A percentile compares a stretch with the other conserved stretches of the same genome.
phyloP scores from a whole-genome alignment of 164 flowering plant genomes.

The Kingdonia uniflora region DNA sequence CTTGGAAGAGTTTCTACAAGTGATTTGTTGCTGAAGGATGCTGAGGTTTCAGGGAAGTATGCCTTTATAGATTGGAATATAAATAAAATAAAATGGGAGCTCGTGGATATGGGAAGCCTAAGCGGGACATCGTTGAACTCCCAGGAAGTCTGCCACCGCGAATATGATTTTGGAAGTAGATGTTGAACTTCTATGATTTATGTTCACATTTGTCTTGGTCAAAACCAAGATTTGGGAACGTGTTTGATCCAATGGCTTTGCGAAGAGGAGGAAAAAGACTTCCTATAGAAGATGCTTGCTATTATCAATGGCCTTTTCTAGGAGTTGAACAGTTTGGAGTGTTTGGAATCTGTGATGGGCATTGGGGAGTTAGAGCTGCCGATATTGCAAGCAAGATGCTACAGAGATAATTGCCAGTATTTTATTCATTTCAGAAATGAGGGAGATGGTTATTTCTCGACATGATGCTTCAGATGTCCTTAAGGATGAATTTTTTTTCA shows the following conservation, averaged over 20 bases:
- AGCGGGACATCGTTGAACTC: slow-evolving; percentile 88
- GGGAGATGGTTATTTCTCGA: slow-evolving; percentile 51
- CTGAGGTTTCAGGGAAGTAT: slow-evolving; percentile 97
- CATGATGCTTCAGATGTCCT: slow-evolving; percentile 88
- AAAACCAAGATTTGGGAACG: slow-evolving; percentile 5
- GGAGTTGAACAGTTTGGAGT: slow-evolving; percentile 35
- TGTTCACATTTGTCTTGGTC: slow-evolving; percentile 48
- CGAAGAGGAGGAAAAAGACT: slow-evolving; percentile 1
- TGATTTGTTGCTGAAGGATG: slow-evolving; percentile 60
- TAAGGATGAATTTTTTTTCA: slow-evolving; percentile 68
- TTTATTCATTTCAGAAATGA: slow-evolving; percentile 47
- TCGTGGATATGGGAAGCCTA: slow-evolving; percentile 93
- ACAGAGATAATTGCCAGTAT: slow-evolving; percentile 53
- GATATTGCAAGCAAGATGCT: slow-evolving; percentile 71
- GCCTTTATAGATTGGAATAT: slow-evolving; percentile 81
- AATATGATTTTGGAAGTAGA: slow-evolving; percentile 61
- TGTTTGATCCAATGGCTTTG: neutral
- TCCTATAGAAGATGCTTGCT: slow-evolving; percentile 1
- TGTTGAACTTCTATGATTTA: slow-evolving; percentile 59
- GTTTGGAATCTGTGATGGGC: slow-evolving; percentile 96
- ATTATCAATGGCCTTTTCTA: slow-evolving; percentile 4
- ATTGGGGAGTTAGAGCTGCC: slow-evolving; percentile 90
- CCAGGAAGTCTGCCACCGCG: slow-evolving; percentile 36
- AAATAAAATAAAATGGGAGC: slow-evolving; percentile 81
- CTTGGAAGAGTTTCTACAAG: slow-evolving; percentile 91